Conservation (phyloP, 1,139 yeast species). For the Blastobotrys buckinghamii region DNA sequence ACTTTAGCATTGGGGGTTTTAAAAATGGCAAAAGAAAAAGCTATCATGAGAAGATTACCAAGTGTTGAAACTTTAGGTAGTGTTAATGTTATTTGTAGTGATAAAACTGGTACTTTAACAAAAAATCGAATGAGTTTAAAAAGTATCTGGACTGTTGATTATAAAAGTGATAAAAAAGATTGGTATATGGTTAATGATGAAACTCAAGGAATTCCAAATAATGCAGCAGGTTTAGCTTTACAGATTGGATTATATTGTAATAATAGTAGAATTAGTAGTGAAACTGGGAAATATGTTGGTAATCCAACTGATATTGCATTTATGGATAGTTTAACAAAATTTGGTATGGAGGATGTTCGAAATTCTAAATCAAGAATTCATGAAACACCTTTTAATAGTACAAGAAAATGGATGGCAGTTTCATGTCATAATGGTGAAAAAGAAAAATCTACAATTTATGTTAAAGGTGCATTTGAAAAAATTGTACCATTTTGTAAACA, state of each 20-base stretch:
- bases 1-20: slow-evolving; percentile 92
- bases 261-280: slow-evolving; percentile 58
- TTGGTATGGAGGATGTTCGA: slow-evolving; percentile 68
- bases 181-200: slow-evolving; percentile 20
- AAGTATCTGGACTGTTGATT: slow-evolving; percentile 79
- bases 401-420: slow-evolving; percentile 86
- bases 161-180: slow-evolving; percentile 42
- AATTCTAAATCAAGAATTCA: slow-evolving; percentile 49
- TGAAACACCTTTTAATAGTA: slow-evolving; percentile 82
- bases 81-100: slow-evolving; percentile 91
- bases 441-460: slow-evolving; percentile 52
- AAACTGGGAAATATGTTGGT: slow-evolving; percentile 69
- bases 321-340: slow-evolving; percentile 63
- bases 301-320: slow-evolving; percentile 94
- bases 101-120: slow-evolving; percentile 92
- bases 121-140: slow-evolving; percentile 91
- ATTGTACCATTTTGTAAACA: slow-evolving; percentile 57
- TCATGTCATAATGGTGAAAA: slow-evolving; percentile 56
- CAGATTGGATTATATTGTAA: slow-evolving; percentile 77
- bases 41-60: slow-evolving; percentile 88
- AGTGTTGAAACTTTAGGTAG: slow-evolving; percentile 95
- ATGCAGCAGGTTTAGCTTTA: slow-evolving; percentile 37
- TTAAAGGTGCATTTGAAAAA: slow-evolving; percentile 86
- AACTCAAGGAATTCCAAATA: slow-evolving; percentile 12
- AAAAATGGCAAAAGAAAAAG: slow-evolving; percentile 90